Percentiles rank a stretch among this genome's conserved stretches.
These are phyloP conservation scores for Thelephora ganbajun DNA, from an alignment of 768 basidiomycete genomes.

Conservation along the genomic window DNA sequence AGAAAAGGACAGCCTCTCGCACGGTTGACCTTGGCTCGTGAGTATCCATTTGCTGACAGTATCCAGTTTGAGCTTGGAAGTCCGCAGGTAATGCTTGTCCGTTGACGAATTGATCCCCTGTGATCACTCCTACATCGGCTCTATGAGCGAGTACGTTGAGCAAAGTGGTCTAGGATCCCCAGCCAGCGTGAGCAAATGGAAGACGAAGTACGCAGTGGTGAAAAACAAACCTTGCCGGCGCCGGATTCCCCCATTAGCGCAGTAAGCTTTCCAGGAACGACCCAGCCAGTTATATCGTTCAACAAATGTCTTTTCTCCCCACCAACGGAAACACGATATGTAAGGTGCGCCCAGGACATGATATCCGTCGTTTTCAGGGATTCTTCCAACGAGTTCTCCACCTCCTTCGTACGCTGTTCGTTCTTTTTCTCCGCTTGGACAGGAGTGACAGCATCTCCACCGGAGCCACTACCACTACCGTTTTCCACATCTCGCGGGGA, in stretches of 20 bases:
- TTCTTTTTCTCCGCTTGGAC: not conserved
- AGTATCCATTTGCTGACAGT: conserved; percentile 77
- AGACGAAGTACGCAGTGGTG: not conserved
- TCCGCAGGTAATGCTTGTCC: conserved; percentile 28
- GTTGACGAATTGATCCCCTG: conserved; percentile 31
- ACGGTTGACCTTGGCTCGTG: conserved; percentile 68
- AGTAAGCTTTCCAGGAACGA: conserved; percentile 67
- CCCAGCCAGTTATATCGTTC: conserved; percentile 65
- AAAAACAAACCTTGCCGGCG: conserved; percentile 26
- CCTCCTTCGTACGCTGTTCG: conserved; percentile 3
- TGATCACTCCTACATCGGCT: conserved; percentile 21
- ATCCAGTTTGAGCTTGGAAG: conserved; percentile 54
- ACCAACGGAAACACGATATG: conserved; percentile 47
- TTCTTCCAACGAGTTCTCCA: conserved; percentile 2
- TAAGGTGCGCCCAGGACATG: conserved; percentile 70
- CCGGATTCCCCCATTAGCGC: conserved; percentile 60
- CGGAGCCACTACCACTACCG: not conserved
- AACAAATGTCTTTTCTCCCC: conserved; percentile 37
- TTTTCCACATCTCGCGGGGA: not conserved
- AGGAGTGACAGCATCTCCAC: not conserved
- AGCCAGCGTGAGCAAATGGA: not conserved
- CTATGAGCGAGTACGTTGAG: conserved; percentile 33
- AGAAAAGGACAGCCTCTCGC: conserved; percentile 67
- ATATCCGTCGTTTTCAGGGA: conserved; percentile 28
- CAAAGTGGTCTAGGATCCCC: conserved; percentile 26